Percentiles rank a stretch among this genome's conserved stretches.
phyloP scores from a whole-genome alignment of 768 basidiomycete species.

The Rhizopogon rudus region DNA sequence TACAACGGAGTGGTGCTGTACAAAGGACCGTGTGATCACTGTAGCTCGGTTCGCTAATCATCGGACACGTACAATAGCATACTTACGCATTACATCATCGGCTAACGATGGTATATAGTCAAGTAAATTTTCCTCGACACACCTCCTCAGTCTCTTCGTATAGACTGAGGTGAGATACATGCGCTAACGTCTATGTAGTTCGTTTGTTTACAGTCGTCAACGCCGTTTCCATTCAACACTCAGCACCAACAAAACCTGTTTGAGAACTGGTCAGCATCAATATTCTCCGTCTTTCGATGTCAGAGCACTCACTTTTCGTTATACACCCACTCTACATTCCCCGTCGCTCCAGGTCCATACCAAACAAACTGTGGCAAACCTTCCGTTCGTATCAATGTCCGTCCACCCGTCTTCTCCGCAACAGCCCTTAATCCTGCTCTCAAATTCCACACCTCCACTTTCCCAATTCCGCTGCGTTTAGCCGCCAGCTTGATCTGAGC shows the following conservation, averaged over 20 bases:
- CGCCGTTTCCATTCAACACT: conserved; percentile 47
- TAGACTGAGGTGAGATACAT: too few relatives aligned
- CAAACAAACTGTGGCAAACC: conserved; percentile 44
- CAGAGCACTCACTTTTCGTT: conserved; percentile 41
- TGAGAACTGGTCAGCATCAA: neutral
- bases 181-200: too few relatives aligned
- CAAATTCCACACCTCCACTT: conserved; percentile 46
- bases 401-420: conserved; percentile 26
- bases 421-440: conserved; percentile 25
- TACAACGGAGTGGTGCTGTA: too few relatives aligned
- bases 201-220: conserved; percentile 16
- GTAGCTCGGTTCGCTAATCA: too few relatives aligned
- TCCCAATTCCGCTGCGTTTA: conserved; percentile 25
- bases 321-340: conserved; percentile 37
- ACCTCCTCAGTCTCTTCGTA: too few relatives aligned
- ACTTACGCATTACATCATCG: too few relatives aligned
- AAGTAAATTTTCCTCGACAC: too few relatives aligned
- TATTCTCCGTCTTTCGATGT: neutral
- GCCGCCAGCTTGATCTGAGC: conserved; percentile 31
- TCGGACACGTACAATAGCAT: too few relatives aligned
- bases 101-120: too few relatives aligned
- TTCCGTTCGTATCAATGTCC: conserved; percentile 28
- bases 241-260: neutral
- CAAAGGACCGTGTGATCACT: too few relatives aligned
- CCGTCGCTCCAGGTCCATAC: conserved; percentile 37